phyloP scores from a whole-genome alignment of 2,329 filamentous ascomycete genomes.

The Venturia carpophila region DNA sequence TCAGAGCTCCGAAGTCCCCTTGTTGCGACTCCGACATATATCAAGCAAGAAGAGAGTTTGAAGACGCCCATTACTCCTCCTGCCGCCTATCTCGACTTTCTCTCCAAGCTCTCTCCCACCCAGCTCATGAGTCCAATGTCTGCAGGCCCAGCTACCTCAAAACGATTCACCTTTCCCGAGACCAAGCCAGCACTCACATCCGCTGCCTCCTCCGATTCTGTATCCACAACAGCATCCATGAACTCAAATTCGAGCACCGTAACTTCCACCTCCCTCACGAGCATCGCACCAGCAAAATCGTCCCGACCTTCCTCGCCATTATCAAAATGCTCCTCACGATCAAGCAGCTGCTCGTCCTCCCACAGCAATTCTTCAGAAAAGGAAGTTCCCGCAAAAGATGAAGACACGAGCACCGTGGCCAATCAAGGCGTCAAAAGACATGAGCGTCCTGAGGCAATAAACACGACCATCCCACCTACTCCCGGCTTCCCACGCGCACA shows the following conservation, averaged over 20 bases:
- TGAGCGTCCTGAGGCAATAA: slow-evolving; percentile 16
- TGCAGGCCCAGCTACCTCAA: slow-evolving; percentile 42
- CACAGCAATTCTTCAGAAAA: slow-evolving; percentile 6
- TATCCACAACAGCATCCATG: slow-evolving; percentile 26
- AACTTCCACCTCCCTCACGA: slow-evolving; percentile 14
- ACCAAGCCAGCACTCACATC: slow-evolving; percentile 29
- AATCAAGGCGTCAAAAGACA: slow-evolving; percentile 11
- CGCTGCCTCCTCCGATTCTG: slow-evolving; percentile 30
- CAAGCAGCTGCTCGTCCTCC: slow-evolving; percentile 31
- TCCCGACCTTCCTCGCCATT: slow-evolving; percentile 29
- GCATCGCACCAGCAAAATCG: slow-evolving; percentile 21
- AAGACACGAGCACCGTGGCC: slow-evolving; percentile 11
- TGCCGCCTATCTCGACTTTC: slow-evolving; percentile 82
- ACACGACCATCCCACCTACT: slow-evolving; percentile 41
- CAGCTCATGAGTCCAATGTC: slow-evolving; percentile 61
- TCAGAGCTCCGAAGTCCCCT: slow-evolving; percentile 52
- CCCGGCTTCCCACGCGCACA: slow-evolving; percentile 56
- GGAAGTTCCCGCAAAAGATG: slow-evolving; percentile 20
- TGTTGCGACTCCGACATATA: slow-evolving; percentile 52
- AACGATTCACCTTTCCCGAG: slow-evolving; percentile 40
- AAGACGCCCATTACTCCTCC: slow-evolving; percentile 89
- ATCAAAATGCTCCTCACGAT: slow-evolving; percentile 27
- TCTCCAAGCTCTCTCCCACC: slow-evolving; percentile 64
- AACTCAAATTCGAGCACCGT: slow-evolving; percentile 17
- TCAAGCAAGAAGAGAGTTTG: slow-evolving; percentile 61